A percentile compares a stretch with the other conserved stretches of the same genome.
These are phyloP conservation scores for Rhodomyrtus psidioides DNA, from an alignment of 441 rosid species.

Conservation along the genomic window DNA sequence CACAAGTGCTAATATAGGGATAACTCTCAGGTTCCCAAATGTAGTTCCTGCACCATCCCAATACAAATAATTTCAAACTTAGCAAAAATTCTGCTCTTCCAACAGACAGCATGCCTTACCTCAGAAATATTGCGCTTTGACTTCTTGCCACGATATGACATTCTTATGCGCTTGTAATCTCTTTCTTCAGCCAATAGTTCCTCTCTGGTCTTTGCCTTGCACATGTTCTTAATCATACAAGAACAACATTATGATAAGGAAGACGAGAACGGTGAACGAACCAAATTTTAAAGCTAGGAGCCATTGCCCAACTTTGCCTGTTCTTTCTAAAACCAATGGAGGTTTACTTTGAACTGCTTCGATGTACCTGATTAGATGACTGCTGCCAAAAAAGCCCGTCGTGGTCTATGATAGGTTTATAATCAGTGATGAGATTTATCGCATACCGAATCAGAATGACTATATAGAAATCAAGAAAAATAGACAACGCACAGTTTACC, in stretches of 20 bases:
- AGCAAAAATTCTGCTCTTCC: background rate
- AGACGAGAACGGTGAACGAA: background rate
- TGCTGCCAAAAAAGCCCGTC: constrained; percentile 75
- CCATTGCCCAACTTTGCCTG: background rate
- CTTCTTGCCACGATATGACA: constrained; percentile 97
- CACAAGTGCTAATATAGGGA: background rate
- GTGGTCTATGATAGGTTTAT: constrained; percentile 76
- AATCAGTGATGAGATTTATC: no score
- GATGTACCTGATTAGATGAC: constrained; percentile 39
- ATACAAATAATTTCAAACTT: background rate
- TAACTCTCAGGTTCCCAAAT: background rate
- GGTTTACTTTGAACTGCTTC: background rate
- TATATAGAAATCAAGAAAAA: no score
- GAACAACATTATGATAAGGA: background rate
- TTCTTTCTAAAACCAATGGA: background rate
- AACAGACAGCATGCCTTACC: constrained; percentile 25
- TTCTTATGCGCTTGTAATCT: constrained; percentile 91
- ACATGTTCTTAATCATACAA: constrained; percentile 38
- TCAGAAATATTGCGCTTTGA: constrained; percentile 56
- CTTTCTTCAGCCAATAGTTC: constrained; percentile 94
- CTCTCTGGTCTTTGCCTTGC: constrained; percentile 64
- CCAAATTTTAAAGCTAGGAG: background rate
- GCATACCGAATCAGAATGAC: no score
- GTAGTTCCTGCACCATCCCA: background rate
- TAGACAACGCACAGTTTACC: no score